phyloP scores from a whole-genome alignment of 352 stramenopile species.

The Phytopythium cucurbitacearum region DNA sequence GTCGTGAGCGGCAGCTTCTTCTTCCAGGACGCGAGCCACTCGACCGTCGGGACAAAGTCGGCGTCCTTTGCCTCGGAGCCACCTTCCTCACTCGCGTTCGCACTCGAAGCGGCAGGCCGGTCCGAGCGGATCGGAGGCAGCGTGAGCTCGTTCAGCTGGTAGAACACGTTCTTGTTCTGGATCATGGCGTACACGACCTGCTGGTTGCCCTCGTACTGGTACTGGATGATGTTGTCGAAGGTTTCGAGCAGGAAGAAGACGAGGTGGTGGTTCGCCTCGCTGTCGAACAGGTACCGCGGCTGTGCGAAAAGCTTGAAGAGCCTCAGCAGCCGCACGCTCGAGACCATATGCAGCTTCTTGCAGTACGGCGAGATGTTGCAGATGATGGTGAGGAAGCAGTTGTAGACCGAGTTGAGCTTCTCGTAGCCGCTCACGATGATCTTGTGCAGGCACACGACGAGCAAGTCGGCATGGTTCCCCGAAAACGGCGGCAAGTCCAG shows the following conservation, averaged over 20 bases:
- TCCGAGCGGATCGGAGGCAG: slow-evolving; percentile 79
- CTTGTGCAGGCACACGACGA: slow-evolving; percentile 98
- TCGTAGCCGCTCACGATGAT: slow-evolving; percentile 97
- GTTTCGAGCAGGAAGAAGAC: slow-evolving; percentile 96
- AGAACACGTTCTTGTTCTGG: slow-evolving; percentile 94
- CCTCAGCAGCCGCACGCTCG: slow-evolving; percentile 94
- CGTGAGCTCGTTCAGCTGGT: slow-evolving; percentile 86
- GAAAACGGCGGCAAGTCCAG: slow-evolving; percentile 93
- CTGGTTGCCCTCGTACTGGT: slow-evolving; percentile 96
- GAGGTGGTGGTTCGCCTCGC: slow-evolving; percentile 94
- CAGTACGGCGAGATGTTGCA: slow-evolving; percentile 98
- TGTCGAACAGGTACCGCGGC: slow-evolving; percentile 91
- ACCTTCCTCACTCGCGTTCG: slow-evolving; percentile 13
- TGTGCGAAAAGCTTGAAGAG: slow-evolving; percentile 97
- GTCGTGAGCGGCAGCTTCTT: slow-evolving; percentile 94
- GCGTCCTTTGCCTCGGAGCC: slow-evolving; percentile 17
- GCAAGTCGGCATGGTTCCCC: slow-evolving; percentile 95
- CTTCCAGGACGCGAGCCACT: slow-evolving; percentile 94
- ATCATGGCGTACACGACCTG: slow-evolving; percentile 98
- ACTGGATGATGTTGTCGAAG: slow-evolving; percentile 99
- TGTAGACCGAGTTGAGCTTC: slow-evolving; percentile 96
- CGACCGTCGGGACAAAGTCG: slow-evolving; percentile 86
- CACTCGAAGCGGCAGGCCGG: slow-evolving; percentile 10
- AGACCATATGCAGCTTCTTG: slow-evolving; percentile 94
- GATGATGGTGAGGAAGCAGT: slow-evolving; percentile 98